These are phyloP conservation scores for Didymosphaeria variabile DNA, from an alignment of 2,329 filamentous ascomycete genomes.

Conservation along the genomic window DNA sequence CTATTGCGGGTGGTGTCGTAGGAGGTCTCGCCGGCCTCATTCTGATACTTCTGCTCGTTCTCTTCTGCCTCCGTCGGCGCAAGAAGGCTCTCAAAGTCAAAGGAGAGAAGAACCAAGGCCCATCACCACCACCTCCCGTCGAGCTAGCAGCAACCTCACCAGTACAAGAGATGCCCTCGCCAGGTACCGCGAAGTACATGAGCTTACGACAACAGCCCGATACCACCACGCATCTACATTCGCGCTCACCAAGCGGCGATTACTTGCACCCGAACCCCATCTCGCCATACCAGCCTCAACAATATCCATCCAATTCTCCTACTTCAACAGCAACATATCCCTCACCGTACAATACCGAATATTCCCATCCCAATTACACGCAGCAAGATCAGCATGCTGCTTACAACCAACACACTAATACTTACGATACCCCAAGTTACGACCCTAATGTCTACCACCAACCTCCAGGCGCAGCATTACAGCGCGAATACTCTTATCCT, in stretches of 20 bases:
- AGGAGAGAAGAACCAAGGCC: slow-evolving; percentile 16
- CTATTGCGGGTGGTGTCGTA: slow-evolving; percentile 53
- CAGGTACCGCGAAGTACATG: slow-evolving; percentile 38
- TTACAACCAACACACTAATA: slow-evolving; percentile 21
- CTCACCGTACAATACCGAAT: slow-evolving; percentile 24
- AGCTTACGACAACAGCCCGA: slow-evolving; percentile 35
- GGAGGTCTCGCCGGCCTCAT: slow-evolving; percentile 49
- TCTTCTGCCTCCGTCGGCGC: slow-evolving; percentile 48
- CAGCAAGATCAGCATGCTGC: slow-evolving; percentile 26
- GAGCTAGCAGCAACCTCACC: slow-evolving; percentile 43
- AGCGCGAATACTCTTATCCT: slow-evolving; percentile 37
- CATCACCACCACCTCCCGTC: slow-evolving; percentile 33
- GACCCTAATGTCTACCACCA: slow-evolving; percentile 31
- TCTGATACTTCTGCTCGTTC: slow-evolving; percentile 41
- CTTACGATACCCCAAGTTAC: slow-evolving; percentile 32
- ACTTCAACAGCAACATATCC: slow-evolving; percentile 24
- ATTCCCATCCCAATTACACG: slow-evolving; percentile 20
- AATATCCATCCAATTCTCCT: slow-evolving; percentile 27
- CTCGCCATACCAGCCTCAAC: slow-evolving; percentile 30
- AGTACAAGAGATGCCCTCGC: slow-evolving; percentile 40
- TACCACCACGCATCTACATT: slow-evolving; percentile 25
- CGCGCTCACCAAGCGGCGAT: slow-evolving; percentile 32
- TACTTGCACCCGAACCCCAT: slow-evolving; percentile 23
- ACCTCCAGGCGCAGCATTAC: slow-evolving; percentile 25
- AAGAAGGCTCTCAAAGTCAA: slow-evolving; percentile 42